Conservation (phyloP, 768 basidiomycete genomes). For the Rhizopogon vinicolor region DNA sequence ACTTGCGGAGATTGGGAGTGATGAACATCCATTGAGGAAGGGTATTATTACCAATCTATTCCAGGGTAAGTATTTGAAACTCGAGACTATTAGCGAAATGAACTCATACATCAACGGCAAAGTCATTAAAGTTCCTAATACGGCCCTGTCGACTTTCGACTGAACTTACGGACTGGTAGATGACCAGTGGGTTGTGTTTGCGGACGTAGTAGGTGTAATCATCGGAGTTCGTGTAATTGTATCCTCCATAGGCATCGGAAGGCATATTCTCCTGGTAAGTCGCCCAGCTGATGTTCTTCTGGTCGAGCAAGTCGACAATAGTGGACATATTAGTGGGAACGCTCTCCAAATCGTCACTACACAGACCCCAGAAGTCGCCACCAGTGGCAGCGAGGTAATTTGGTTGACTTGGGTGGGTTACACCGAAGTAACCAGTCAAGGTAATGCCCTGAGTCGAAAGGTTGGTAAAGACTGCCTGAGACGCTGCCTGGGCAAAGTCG, state of each 20-base stretch:
- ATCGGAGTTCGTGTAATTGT: slow-evolving; percentile 25
- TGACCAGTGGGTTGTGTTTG: slow-evolving; percentile 52
- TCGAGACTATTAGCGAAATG: not conserved
- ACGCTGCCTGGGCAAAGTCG: slow-evolving; percentile 34
- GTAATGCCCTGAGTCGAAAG: slow-evolving; percentile 48
- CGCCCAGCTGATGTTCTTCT: slow-evolving; percentile 53
- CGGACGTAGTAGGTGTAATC: slow-evolving; percentile 49
- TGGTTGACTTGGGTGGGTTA: slow-evolving; percentile 60
- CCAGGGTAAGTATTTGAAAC: not conserved
- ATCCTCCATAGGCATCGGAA: slow-evolving; percentile 40
- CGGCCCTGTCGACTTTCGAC: slow-evolving; percentile 36
- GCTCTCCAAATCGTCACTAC: slow-evolving; percentile 28
- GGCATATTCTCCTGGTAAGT: slow-evolving; percentile 61
- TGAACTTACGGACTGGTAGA: slow-evolving; percentile 46
- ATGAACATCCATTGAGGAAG: slow-evolving; percentile 60
- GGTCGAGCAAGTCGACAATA: slow-evolving; percentile 56
- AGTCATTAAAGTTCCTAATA: slow-evolving; percentile 60
- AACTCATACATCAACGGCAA: slow-evolving; percentile 43
- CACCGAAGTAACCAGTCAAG: slow-evolving; percentile 39
- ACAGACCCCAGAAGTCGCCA: slow-evolving; percentile 51
- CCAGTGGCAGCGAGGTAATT: slow-evolving; percentile 48
- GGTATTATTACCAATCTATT: slow-evolving; percentile 29
- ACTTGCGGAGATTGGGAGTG: slow-evolving; percentile 50
- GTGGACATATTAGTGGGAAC: slow-evolving; percentile 49
- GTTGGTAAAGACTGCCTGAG: slow-evolving; percentile 24